Percentiles rank a stretch among this genome's conserved stretches.
Evolutionary conservation across 768 basidiomycete genomes (phyloP).

Genomic region (Lactarius deliciosus): DNA sequence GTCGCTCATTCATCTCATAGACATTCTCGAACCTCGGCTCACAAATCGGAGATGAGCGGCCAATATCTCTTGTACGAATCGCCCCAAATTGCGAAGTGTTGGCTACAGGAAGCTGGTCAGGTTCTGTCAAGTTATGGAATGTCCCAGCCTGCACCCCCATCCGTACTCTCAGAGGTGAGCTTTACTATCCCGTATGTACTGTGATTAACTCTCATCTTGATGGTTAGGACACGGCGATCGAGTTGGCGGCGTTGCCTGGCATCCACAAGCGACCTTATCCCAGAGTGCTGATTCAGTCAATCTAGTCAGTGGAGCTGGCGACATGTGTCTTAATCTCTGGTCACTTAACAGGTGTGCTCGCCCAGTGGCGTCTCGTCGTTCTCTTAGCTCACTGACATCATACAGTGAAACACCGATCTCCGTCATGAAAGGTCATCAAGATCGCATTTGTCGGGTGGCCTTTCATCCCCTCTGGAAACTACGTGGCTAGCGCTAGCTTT

Average conservation of each 20-base stretch:
- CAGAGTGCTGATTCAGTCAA: constrained; percentile 67
- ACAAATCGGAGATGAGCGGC: constrained; percentile 96
- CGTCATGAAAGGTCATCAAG: constrained; percentile 83
- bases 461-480: constrained; percentile 96
- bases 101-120: constrained; percentile 96
- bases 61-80: constrained; percentile 91
- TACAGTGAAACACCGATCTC: constrained; percentile 82
- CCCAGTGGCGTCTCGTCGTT: neutral
- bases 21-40: constrained; percentile 92
- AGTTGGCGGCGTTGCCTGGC: constrained; percentile 97
- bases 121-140: constrained; percentile 93
- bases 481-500: constrained; percentile 92
- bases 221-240: constrained; percentile 78
- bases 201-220: constrained; percentile 20
- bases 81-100: constrained; percentile 87
- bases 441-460: constrained; percentile 88
- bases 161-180: constrained; percentile 67
- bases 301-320: constrained; percentile 88
- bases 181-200: constrained; percentile 23
- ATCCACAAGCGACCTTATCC: constrained; percentile 84
- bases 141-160: constrained; percentile 86
- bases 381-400: constrained; percentile 7
- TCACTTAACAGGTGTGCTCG: constrained; percentile 69
- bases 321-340: constrained; percentile 86
- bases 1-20: constrained; percentile 39